Evolutionary conservation across 495 filamentous ascomycete species (phyloP).

Genomic region (Aspergillus avenaceus): DNA sequence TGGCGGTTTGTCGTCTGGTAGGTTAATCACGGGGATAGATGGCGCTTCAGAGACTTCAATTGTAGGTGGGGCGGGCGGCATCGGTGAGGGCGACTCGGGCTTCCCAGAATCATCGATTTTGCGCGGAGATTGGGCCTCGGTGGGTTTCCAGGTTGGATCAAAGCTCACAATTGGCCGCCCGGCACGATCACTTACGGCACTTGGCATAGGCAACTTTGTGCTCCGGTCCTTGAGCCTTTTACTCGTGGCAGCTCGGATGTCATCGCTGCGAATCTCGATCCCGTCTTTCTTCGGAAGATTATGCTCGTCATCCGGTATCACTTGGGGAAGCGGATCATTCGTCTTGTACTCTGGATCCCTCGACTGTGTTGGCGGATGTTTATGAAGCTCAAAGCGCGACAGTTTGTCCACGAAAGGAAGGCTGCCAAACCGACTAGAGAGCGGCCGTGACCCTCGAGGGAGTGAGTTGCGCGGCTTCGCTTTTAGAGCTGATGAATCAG

Average conservation of each 20-base stretch:
- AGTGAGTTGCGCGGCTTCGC: conserved; percentile 54
- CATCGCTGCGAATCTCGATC: conserved; percentile 76
- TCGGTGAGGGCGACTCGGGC: conserved; percentile 18
- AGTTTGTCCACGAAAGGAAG: conserved; percentile 51
- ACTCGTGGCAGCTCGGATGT: conserved; percentile 86
- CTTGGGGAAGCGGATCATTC: conserved; percentile 47
- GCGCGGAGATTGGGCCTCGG: conserved; percentile 19
- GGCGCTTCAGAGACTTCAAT: conserved; percentile 53
- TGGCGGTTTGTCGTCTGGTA: conserved; percentile 47
- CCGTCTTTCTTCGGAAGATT: conserved; percentile 59
- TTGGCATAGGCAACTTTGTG: conserved; percentile 76
- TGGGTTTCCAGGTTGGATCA: conserved; percentile 72
- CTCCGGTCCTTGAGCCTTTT: conserved; percentile 83
- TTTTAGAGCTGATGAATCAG: conserved; percentile 49
- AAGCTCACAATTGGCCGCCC: conserved; percentile 94
- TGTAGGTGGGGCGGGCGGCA: conserved; percentile 40
- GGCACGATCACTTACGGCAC: conserved; percentile 76
- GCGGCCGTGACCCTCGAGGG: conserved; percentile 45
- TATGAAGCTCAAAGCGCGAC: conserved; percentile 68
- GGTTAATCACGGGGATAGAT: conserved; percentile 59
- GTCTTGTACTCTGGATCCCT: conserved; percentile 67
- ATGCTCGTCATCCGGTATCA: conserved; percentile 22
- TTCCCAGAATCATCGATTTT: conserved; percentile 9
- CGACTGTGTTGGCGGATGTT: conserved; percentile 71
- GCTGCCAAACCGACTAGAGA: conserved; percentile 35